phyloP scores from a whole-genome alignment of 768 basidiomycete species.

The Exidia glandulosa region DNA sequence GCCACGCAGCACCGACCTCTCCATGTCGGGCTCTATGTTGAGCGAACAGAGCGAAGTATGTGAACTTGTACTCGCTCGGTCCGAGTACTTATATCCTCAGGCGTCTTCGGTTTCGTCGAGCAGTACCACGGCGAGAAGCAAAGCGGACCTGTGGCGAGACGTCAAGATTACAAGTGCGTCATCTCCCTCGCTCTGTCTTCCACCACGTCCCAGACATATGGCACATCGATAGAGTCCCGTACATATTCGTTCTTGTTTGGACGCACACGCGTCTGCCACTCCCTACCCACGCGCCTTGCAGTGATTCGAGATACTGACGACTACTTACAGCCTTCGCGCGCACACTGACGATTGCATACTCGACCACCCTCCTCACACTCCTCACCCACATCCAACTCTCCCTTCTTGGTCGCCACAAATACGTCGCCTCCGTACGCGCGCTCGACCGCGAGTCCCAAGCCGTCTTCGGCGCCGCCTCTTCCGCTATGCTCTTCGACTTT shows the following conservation, averaged over 20 bases:
- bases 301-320: neutral
- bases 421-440: conserved; percentile 56
- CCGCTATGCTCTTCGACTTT: neutral
- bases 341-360: conserved; percentile 76
- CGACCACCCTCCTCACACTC: conserved; percentile 75
- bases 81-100: conserved; percentile 4
- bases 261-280: no score
- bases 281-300: neutral
- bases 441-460: conserved; percentile 28
- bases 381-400: conserved; percentile 80
- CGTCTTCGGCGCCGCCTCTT: neutral
- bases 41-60: conserved; percentile 15
- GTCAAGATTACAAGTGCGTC: conserved; percentile 73
- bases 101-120: conserved; percentile 5
- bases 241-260: no score
- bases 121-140: conserved; percentile 35
- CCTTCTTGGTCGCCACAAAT: conserved; percentile 71
- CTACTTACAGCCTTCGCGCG: conserved; percentile 63
- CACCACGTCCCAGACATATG: no score
- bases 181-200: no score
- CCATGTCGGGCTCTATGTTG: conserved; percentile 31
- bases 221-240: no score
- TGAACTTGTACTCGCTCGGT: conserved; percentile 19
- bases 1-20: neutral
- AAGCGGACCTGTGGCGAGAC: conserved; percentile 84